A percentile compares a stretch with the other conserved stretches of the same genome.
These are phyloP conservation scores for Citrus trifoliata DNA, from an alignment of 345 rosid genomes.

Conservation along the genomic window DNA sequence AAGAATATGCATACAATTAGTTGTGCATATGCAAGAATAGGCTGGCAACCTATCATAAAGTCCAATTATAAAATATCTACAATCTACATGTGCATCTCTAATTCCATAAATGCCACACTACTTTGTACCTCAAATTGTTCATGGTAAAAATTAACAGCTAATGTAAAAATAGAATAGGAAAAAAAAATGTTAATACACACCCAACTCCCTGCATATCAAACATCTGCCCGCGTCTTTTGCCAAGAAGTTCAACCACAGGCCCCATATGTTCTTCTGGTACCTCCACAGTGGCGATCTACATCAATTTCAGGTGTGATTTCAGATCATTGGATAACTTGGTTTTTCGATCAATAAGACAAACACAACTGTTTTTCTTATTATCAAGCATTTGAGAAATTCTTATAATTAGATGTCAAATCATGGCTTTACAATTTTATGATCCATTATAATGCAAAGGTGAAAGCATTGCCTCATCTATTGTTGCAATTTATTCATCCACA, in stretches of 20 bases:
- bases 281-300: slow-evolving; percentile 87
- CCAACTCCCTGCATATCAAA: slow-evolving; percentile 89
- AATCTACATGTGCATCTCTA: background rate
- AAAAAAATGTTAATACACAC: slow-evolving; percentile 30
- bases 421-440: background rate
- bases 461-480: background rate
- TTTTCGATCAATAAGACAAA: background rate
- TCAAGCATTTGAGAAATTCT: background rate
- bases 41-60: background rate
- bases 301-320: background rate
- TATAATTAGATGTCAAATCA: slow-evolving; percentile 2
- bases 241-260: slow-evolving; percentile 95
- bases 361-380: background rate
- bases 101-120: background rate
- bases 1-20: background rate
- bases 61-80: background rate
- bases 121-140: slow-evolving; percentile 7
- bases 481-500: background rate
- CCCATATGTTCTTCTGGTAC: slow-evolving; percentile 97
- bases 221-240: slow-evolving; percentile 94
- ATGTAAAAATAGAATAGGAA: background rate
- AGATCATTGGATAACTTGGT: background rate
- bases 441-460: background rate
- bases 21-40: background rate
- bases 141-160: background rate